Evolutionary conservation across 2,329 filamentous ascomycete species (phyloP).

Genomic region (Phialophora expanda): DNA sequence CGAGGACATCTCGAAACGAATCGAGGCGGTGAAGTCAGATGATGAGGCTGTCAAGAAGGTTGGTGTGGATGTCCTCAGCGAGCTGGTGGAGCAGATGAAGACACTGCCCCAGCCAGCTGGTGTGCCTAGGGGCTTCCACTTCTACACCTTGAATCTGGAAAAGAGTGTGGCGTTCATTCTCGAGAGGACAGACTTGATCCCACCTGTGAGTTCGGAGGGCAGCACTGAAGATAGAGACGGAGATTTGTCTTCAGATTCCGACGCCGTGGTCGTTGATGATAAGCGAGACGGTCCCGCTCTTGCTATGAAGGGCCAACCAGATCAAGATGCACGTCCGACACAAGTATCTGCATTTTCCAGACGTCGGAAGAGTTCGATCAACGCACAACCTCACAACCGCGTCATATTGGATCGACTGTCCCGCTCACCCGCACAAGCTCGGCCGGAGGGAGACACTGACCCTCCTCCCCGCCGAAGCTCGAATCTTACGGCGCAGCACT

Average conservation of each 20-base stretch:
- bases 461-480: slow-evolving; percentile 7
- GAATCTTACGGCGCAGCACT: slow-evolving; percentile 64
- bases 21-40: slow-evolving; percentile 54
- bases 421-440: slow-evolving; percentile 42
- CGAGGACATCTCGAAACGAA: slow-evolving; percentile 67
- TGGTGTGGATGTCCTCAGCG: slow-evolving; percentile 70
- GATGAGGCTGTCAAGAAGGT: slow-evolving; percentile 56
- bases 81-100: slow-evolving; percentile 81
- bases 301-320: not conserved
- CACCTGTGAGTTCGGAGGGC: slow-evolving; percentile 48
- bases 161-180: slow-evolving; percentile 94
- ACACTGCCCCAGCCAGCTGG: slow-evolving; percentile 60
- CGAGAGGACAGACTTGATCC: slow-evolving; percentile 83
- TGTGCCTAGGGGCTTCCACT: slow-evolving; percentile 80
- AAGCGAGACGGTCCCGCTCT: slow-evolving; percentile 22
- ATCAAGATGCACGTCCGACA: slow-evolving; percentile 2
- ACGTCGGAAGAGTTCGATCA: slow-evolving; percentile 76
- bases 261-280: slow-evolving; percentile 52
- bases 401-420: slow-evolving; percentile 77
- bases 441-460: slow-evolving; percentile 20
- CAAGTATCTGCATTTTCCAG: slow-evolving; percentile 43
- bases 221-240: slow-evolving; percentile 34
- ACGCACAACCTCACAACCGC: slow-evolving; percentile 84
- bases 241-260: slow-evolving; percentile 50
- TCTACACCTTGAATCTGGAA: slow-evolving; percentile 85